Percentiles rank a stretch among this genome's conserved stretches.
Conservation (phyloP, 805 yeast species). For the Wickerhamiella dianesei region DNA sequence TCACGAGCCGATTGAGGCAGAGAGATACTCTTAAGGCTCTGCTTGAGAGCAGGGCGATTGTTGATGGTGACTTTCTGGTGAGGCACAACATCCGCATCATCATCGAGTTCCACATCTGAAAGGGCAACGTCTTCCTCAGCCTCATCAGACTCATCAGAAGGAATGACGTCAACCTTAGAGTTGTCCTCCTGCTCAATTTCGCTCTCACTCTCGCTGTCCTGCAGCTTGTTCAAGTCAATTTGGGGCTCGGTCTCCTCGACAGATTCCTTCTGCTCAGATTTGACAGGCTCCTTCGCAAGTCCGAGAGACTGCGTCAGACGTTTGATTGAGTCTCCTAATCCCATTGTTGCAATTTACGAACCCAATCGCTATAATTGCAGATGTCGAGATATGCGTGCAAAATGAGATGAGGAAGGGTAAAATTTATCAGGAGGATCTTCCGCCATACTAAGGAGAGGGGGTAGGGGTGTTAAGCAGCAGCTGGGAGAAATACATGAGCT, state of each 20-base stretch:
- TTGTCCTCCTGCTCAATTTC: constrained; percentile 25
- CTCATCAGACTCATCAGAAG: constrained; percentile 27
- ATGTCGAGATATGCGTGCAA: not conserved
- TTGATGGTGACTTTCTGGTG: constrained; percentile 79
- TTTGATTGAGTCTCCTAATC: constrained; percentile 19
- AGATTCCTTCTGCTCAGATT: not conserved
- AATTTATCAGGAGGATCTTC: too few relatives aligned
- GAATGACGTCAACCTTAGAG: constrained; percentile 11
- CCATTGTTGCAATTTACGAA: constrained; percentile 9
- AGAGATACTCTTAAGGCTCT: constrained; percentile 22
- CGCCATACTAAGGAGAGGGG: too few relatives aligned
- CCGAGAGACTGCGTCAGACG: constrained; percentile 17
- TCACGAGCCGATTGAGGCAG: constrained; percentile 43
- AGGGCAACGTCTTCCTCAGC: constrained; percentile 58
- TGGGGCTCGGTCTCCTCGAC: constrained; percentile 26
- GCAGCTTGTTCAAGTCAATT: constrained; percentile 20
- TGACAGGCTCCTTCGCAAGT: constrained; percentile 13
- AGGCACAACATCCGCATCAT: constrained; percentile 91
- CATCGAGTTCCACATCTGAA: constrained; percentile 83
- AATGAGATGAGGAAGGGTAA: not conserved
- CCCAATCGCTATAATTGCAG: not conserved
- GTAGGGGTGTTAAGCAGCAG: not conserved
- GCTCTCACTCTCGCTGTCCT: constrained; percentile 25
- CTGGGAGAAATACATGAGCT: not conserved
- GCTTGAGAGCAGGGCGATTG: constrained; percentile 56